These are phyloP conservation scores for Hirsutella minnesotensis DNA, from an alignment of 2,329 filamentous ascomycete genomes.

Conservation along the genomic window DNA sequence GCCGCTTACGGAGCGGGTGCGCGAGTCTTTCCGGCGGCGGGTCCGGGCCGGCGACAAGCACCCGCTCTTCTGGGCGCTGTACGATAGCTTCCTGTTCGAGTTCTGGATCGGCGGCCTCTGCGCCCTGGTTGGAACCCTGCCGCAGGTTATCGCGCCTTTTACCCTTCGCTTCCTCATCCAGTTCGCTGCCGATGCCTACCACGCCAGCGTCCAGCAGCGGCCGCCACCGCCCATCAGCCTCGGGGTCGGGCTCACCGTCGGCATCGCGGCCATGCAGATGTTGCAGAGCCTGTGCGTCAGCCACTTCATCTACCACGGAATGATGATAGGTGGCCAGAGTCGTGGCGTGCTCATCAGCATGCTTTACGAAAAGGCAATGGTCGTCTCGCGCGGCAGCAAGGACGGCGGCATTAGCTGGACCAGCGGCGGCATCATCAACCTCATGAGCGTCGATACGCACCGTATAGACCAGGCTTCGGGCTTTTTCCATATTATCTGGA, in stretches of 20 bases:
- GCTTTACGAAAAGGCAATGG: conserved; percentile 89
- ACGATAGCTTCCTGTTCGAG: conserved; percentile 76
- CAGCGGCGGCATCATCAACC: conserved; percentile 80
- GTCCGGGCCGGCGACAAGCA: conserved; percentile 55
- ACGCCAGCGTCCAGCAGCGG: conserved; percentile 37
- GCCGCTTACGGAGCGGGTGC: conserved; percentile 53
- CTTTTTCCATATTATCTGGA: conserved; percentile 87
- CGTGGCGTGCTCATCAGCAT: conserved; percentile 72
- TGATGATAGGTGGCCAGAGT: conserved; percentile 79
- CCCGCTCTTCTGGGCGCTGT: conserved; percentile 67
- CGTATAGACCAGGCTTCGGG: conserved; percentile 80
- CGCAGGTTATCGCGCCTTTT: conserved; percentile 77
- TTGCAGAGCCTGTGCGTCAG: conserved; percentile 70
- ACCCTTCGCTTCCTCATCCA: conserved; percentile 75
- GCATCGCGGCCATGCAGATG: conserved; percentile 76
- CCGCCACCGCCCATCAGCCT: conserved; percentile 56
- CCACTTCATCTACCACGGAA: conserved; percentile 86
- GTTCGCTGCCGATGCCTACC: conserved; percentile 74
- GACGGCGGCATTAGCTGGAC: conserved; percentile 61
- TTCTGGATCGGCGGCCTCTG: conserved; percentile 77
- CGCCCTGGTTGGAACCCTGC: conserved; percentile 58
- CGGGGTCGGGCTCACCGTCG: conserved; percentile 74
- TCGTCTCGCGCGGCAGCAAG: too few relatives aligned
- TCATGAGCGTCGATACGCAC: conserved; percentile 94
- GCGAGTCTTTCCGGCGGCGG: conserved; percentile 56